phyloP scores from a whole-genome alignment of 1,284 basidiomycete species.

The Phlebopus sp. region DNA sequence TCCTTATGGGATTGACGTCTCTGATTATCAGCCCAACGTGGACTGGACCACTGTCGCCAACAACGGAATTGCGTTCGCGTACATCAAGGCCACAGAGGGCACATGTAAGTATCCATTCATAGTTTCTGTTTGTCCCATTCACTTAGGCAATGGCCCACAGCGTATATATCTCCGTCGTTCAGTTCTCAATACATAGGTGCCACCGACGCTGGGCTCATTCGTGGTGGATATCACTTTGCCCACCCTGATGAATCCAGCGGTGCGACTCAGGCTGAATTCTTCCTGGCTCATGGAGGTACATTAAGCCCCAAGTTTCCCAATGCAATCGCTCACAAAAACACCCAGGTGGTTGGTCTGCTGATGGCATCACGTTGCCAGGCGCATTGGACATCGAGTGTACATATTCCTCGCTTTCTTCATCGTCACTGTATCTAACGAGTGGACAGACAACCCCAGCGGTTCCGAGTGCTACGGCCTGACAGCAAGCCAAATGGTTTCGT shows the following conservation, averaged over 20 bases:
- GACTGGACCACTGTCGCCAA: slow-evolving; percentile 53
- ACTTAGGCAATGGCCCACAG: slow-evolving; percentile 15
- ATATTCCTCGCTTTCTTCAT: slow-evolving; percentile 11
- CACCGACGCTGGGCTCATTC: slow-evolving; percentile 45
- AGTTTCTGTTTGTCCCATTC: neutral
- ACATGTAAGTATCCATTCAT: slow-evolving; percentile 37
- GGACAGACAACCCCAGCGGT: slow-evolving; percentile 47
- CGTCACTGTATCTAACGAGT: neutral
- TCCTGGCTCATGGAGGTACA: slow-evolving; percentile 58
- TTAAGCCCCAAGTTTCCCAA: neutral
- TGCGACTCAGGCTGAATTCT: slow-evolving; percentile 49
- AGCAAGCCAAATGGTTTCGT: slow-evolving; percentile 53
- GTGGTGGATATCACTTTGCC: slow-evolving; percentile 55
- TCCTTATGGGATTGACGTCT: slow-evolving; percentile 56
- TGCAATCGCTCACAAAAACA: slow-evolving; percentile 5
- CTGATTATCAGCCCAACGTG: slow-evolving; percentile 49
- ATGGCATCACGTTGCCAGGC: slow-evolving; percentile 63
- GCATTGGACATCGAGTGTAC: slow-evolving; percentile 63
- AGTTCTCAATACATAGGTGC: slow-evolving; percentile 45
- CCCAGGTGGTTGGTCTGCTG: slow-evolving; percentile 52
- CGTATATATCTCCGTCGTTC: slow-evolving; percentile 36
- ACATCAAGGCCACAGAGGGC: slow-evolving; percentile 72
- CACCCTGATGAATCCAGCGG: slow-evolving; percentile 42
- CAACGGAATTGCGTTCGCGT: slow-evolving; percentile 60
- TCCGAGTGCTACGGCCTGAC: slow-evolving; percentile 57